Percentiles rank a stretch among this genome's conserved stretches.
These are phyloP conservation scores for Rhynchosporium agropyri DNA, from an alignment of 2,329 filamentous ascomycete species.

Conservation along the genomic window DNA sequence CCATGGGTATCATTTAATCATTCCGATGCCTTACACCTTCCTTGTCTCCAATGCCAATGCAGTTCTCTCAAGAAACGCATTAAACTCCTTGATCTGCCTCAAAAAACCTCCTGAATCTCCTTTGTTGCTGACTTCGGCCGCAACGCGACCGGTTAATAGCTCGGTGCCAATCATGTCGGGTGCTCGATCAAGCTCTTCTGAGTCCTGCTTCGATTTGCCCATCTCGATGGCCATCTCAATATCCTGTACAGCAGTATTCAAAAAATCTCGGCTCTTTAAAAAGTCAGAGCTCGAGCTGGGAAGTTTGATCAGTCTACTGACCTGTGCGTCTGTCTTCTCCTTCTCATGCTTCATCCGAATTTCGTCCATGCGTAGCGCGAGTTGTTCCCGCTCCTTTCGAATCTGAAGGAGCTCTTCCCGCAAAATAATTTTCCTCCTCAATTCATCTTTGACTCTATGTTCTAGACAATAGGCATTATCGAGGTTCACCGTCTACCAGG, in stretches of 20 bases:
- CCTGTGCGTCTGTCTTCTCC: slow-evolving; percentile 55
- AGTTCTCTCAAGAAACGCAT: slow-evolving; percentile 63
- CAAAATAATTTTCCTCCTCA: slow-evolving; percentile 58
- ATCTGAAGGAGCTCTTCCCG: slow-evolving; percentile 63
- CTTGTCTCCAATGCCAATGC: slow-evolving; percentile 56
- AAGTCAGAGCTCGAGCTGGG: not conserved
- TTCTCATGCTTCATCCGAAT: slow-evolving; percentile 62
- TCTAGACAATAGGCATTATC: slow-evolving; percentile 60
- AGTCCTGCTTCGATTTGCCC: slow-evolving; percentile 52
- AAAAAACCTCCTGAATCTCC: slow-evolving; percentile 56
- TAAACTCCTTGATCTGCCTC: slow-evolving; percentile 62
- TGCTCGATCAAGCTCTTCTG: slow-evolving; percentile 49
- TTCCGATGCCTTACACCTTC: slow-evolving; percentile 22
- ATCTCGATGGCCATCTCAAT: slow-evolving; percentile 60
- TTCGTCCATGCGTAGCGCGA: slow-evolving; percentile 64
- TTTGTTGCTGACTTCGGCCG: slow-evolving; percentile 55
- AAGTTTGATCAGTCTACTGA: slow-evolving; percentile 40
- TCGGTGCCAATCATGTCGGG: slow-evolving; percentile 60
- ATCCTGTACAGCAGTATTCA: slow-evolving; percentile 63
- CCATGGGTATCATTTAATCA: slow-evolving; percentile 26
- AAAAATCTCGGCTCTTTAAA: slow-evolving; percentile 48
- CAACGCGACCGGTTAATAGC: slow-evolving; percentile 56
- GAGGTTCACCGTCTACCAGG: slow-evolving; percentile 55
- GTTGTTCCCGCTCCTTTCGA: slow-evolving; percentile 61
- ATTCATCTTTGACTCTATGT: slow-evolving; percentile 58